Evolutionary conservation across 768 basidiomycete genomes (phyloP).

Genomic region (Termitomyces sp.): DNA sequence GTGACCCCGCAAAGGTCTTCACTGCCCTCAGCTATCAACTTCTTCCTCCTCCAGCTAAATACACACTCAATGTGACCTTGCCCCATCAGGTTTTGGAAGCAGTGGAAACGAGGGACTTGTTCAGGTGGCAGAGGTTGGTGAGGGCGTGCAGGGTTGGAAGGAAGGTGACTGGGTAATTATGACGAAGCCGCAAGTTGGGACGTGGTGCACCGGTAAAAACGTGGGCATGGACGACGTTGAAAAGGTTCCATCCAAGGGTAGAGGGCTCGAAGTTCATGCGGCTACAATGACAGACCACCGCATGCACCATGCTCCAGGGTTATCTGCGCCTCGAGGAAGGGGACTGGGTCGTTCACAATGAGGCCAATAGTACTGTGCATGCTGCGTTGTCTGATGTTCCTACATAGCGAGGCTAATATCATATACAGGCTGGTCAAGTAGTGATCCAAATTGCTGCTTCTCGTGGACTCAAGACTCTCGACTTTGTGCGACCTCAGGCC

Average conservation of each 20-base stretch:
- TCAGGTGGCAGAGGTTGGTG: constrained; percentile 43
- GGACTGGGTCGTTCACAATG: constrained; percentile 85
- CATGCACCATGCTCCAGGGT: constrained; percentile 76
- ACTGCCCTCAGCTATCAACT: constrained; percentile 46
- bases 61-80: constrained; percentile 49
- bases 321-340: constrained; percentile 61
- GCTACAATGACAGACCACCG: constrained; percentile 80
- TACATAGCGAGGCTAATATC: constrained; percentile 7
- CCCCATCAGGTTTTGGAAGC: constrained; percentile 27
- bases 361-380: constrained; percentile 79
- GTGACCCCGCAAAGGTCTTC: constrained; percentile 62
- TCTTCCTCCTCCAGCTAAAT: constrained; percentile 50
- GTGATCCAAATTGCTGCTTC: constrained; percentile 83
- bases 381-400: background rate
- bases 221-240: constrained; percentile 54
- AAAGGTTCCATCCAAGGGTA: constrained; percentile 51
- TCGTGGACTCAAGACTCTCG: constrained; percentile 71
- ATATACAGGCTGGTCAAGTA: constrained; percentile 70
- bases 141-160: constrained; percentile 28
- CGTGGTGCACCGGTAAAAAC: constrained; percentile 63
- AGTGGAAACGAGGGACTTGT: constrained; percentile 77
- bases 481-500: constrained; percentile 70
- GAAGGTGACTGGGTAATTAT: constrained; percentile 75
- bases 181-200: constrained; percentile 64
- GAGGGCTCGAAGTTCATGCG: constrained; percentile 50